phyloP scores from a whole-genome alignment of 1,139 yeast species.

The Yamadazyma buinensis region DNA sequence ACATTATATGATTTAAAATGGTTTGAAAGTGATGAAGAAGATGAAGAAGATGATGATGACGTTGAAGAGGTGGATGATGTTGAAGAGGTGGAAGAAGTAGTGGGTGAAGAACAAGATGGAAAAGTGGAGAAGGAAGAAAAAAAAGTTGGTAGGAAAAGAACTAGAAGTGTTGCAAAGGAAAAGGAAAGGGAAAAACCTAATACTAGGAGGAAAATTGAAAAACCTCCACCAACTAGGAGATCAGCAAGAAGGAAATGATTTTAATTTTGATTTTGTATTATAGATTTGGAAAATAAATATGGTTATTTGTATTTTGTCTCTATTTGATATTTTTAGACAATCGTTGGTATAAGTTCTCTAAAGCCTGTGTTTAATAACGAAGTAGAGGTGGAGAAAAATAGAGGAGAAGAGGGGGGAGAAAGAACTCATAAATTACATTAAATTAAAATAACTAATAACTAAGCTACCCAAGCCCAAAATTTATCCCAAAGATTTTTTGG shows the following conservation, averaged over 20 bases:
- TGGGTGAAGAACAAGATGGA: slow-evolving; percentile 2
- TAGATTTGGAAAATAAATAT: too few relatives aligned
- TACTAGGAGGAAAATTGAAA: neutral
- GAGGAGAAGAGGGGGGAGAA: neutral
- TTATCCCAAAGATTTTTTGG: slow-evolving; percentile 53
- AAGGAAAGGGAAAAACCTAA: neutral
- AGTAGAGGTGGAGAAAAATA: neutral
- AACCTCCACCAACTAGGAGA: slow-evolving; percentile 2
- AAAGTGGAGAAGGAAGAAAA: slow-evolving; percentile 3
- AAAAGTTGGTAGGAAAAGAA: neutral
- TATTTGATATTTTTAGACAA: too few relatives aligned
- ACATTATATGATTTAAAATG: slow-evolving; percentile 53
- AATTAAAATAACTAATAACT: too few relatives aligned
- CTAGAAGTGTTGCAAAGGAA: slow-evolving; percentile 1
- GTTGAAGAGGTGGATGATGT: slow-evolving; percentile 9
- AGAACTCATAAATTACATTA: neutral
- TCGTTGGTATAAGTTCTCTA: too few relatives aligned
- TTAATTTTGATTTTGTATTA: too few relatives aligned
- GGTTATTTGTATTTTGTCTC: too few relatives aligned
- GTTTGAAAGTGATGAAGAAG: slow-evolving; percentile 57
- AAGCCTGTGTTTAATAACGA: too few relatives aligned
- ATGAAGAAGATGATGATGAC: slow-evolving; percentile 16
- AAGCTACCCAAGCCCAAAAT: slow-evolving; percentile 35
- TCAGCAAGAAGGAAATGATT: slow-evolving; percentile 1
- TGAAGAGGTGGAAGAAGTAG: slow-evolving; percentile 5